Base-by-base conservation (phyloP, 495 filamentous ascomycete species). In the Penicillium riverlandense region DNA sequence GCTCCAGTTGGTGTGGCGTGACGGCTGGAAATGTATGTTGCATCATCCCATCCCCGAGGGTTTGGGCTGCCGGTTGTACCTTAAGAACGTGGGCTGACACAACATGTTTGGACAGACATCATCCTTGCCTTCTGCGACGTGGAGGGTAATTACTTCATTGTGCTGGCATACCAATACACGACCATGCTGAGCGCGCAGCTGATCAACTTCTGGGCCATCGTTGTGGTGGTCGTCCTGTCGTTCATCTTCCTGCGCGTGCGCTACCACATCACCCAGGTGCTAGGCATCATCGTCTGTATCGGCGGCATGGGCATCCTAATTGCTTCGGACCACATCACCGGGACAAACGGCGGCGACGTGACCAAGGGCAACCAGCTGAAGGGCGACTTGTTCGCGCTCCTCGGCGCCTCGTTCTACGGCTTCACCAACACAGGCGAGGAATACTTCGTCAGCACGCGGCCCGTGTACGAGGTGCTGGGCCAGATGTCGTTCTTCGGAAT, bases 131-230 rank as follows among this genome's bases (percentile, higher is more conserved):
- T 96, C 70, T 76, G 90, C 35, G 92, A 98, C 56, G 92, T 97
- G 37, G 78, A 96, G 69, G 92, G 92, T 35, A 98, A 98, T 67
- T 98, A 96, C 73, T 96, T 97, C 65, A 84, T 86, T 49, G 92
- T 98, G 37, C 78, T 96, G 16, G 92, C 90, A 33, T 97, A 96
- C 72, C 77, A 85, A 27, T 94, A 96, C 66, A 94, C 90, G 38
- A 92, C 82, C 57, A 84, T 90, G 61, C 78, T 92, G 31, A 92
- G 86, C 41, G 90, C 87, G 8, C 90, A 96, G 68, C 75, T 98
- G 29, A 90, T 98, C 66, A 95, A 95, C 74, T 97, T 98, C 77
- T 98, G 92, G 91, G 84, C 90, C 52, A 98, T 98, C 48, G 87
- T 91, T 13, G 81, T 92, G 44, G 92, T 98, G 27, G 89, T 97